Base-by-base conservation (phyloP, 2,329 filamentous ascomycete genomes). In the Biscogniauxia sp. region DNA sequence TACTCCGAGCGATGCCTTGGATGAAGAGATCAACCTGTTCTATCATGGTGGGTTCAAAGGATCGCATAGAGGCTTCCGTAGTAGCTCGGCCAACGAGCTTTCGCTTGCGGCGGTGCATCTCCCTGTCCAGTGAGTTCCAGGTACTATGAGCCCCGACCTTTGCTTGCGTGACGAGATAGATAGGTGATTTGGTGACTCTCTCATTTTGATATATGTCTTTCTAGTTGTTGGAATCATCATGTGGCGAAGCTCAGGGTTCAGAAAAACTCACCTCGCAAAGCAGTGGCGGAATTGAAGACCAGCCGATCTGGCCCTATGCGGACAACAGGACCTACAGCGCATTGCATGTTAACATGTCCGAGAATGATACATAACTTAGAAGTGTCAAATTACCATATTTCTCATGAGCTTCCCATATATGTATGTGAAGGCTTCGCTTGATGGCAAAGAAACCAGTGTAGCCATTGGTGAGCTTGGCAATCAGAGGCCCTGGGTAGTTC, bases 161-260 rank as follows among this genome's bases (percentile, higher is more conserved):
- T 50, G n/a, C 28, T 56, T 19, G 13, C 9, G 41, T 25, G 4
- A 20, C 5, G 17, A 15, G 13, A 32, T 56, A 51, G 6, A 37
- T 28, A 6, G 7, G 17, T 3, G 54, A 51, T 15, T 56, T 56
- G 11, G 41, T 23, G 15, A 51, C 41, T 6, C 28, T 13, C 19
- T 56, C 54, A 17, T 51, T 56, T 19, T n/a, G 32, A 41, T 56
- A 56, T 20, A 56, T 56, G 8, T 50, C 54, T 56, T 32, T 9
- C 32, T 5, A 20, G 15, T 15, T 25, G 53, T 45, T 45, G 7
- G 5, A 37, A 9, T 20, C 32, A 32, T 11, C 13, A 3, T 19
- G n/a, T 32, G 15, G 13, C 6, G 19, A 55, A 17, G 28, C 23
- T 32, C 26, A 32, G 28, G 13, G 13, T 23, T 23, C 20, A 13